Percentiles rank a stretch among this genome's conserved stretches.
Conservation (phyloP, 768 basidiomycete species). For the Leucosporidium yakuticum region DNA sequence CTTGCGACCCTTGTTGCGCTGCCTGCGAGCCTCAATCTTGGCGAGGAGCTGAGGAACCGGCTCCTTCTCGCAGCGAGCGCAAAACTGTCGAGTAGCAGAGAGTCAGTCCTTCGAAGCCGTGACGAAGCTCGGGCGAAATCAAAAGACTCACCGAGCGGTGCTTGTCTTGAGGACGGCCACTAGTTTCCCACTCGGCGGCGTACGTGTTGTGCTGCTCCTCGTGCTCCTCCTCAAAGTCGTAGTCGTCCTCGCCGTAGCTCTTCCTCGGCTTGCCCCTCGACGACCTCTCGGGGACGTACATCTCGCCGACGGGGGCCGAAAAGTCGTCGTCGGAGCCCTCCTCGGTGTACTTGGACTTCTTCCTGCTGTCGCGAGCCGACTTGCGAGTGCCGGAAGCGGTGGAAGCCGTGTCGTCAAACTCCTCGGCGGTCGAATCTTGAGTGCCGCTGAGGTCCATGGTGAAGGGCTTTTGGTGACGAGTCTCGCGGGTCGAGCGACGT, state of each 20-base stretch:
- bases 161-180: constrained; percentile 8
- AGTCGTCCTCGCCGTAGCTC: not conserved
- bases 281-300: not conserved
- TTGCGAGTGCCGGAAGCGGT: not conserved
- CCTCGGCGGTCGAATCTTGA: not conserved
- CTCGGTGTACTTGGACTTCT: not conserved
- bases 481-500: not conserved
- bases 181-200: too few species aligned
- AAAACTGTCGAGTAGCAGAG: not conserved
- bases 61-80: constrained; percentile 4
- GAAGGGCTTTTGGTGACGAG: not conserved
- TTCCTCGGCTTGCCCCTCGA: not conserved
- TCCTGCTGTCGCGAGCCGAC: not conserved
- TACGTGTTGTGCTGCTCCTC: not conserved
- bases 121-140: not conserved
- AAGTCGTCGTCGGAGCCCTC: not conserved
- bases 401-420: not conserved
- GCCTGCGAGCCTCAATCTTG: not conserved
- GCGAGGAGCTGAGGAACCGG: not conserved
- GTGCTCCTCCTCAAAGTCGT: constrained; percentile 5
- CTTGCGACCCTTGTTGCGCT: constrained; percentile 8
- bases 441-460: not conserved
- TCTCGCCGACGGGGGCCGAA: not conserved
- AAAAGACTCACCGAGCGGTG: constrained; percentile 7
- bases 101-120: not conserved